phyloP scores from a whole-genome alignment of 257 asterid genomes.

The Nicotiana attenuata region DNA sequence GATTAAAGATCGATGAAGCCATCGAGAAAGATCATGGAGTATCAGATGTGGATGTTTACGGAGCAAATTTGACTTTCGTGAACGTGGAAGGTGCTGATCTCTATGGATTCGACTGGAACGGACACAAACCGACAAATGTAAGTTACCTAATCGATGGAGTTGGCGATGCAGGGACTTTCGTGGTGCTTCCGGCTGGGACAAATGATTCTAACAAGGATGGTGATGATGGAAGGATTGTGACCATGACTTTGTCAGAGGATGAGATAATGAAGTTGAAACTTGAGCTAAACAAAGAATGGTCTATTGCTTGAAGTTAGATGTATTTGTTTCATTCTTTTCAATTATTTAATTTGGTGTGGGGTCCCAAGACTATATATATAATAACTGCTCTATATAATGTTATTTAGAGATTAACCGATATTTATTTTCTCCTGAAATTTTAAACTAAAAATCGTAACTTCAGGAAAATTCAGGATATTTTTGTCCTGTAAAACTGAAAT shows the following conservation, averaged over 20 bases:
- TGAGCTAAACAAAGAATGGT: constrained; percentile 46
- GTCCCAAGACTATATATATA: too few species aligned
- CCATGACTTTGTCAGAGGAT: constrained; percentile 47
- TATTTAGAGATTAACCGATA: too few species aligned
- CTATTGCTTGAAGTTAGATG: constrained; percentile 22
- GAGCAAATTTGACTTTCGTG: constrained; percentile 70
- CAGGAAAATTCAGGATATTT: too few species aligned
- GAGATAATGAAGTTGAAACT: constrained; percentile 45
- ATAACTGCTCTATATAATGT: too few species aligned
- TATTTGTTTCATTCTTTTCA: too few species aligned
- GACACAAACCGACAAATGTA: constrained; percentile 39
- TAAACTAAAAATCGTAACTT: too few species aligned
- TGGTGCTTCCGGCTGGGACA: constrained; percentile 48
- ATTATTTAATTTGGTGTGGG: too few species aligned
- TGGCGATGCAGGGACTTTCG: constrained; percentile 61
- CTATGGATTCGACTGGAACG: constrained; percentile 47
- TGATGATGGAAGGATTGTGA: constrained; percentile 35
- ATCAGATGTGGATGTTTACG: constrained; percentile 56
- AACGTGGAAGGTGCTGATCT: constrained; percentile 44
- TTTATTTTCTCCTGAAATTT: too few species aligned
- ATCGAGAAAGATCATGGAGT: constrained; percentile 43
- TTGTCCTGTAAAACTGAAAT: too few species aligned
- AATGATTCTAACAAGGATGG: constrained; percentile 5
- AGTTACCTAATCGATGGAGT: constrained; percentile 54
- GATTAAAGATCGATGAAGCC: constrained; percentile 35